Base-by-base conservation (phyloP, 306 rosid species). In the Mimosa bimucronata region DNA sequence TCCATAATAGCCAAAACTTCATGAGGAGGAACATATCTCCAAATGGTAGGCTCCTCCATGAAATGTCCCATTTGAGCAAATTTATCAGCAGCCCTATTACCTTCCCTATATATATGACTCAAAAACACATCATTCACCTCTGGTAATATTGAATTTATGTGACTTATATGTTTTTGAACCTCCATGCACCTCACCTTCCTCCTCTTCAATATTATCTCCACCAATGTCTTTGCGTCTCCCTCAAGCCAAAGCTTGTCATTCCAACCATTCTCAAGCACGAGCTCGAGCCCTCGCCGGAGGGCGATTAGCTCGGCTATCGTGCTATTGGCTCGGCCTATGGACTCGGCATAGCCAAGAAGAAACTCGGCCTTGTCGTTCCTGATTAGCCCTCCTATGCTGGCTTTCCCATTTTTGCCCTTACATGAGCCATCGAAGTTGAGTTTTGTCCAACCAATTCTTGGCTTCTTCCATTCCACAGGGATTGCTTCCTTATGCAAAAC, bases 341-440 rank as follows among this genome's bases (percentile, higher is more conserved):
- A 68, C 75, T 90, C 96, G 0, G 91, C 92, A 45, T 87, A 91
- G 3, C 98, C 98, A 7, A 94, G 80, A 55, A 89, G 6, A 71
- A 92, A 94, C 29, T 94, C 90, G 31, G 97, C 97, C 19, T 91
- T 82, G 44, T 94, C 86, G 71, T 90, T 89, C 46, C 98, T 34
- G 0, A 91, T 66, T 3, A 91, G 85, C 6, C 93, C 98, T 48
- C 98, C 95, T 42, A 91, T 90, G 86, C 92, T 90, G 0, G 91
- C 89, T 70, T 71, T 81, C 9, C 93, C 83, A 18, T 55, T 79
- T 73, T 15, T 69, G 0, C 88, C 81, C 31, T 81, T 90, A 40
- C 86, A 91, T 0, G 98, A 93, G 1, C 97, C 97, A 45, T 91
- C 94, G 48, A 91, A 91, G 42, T 94, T 91, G 66, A 94, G 81